Conservation (phyloP, 2,329 filamentous ascomycete species). For the Cladorrhinum sp. region DNA sequence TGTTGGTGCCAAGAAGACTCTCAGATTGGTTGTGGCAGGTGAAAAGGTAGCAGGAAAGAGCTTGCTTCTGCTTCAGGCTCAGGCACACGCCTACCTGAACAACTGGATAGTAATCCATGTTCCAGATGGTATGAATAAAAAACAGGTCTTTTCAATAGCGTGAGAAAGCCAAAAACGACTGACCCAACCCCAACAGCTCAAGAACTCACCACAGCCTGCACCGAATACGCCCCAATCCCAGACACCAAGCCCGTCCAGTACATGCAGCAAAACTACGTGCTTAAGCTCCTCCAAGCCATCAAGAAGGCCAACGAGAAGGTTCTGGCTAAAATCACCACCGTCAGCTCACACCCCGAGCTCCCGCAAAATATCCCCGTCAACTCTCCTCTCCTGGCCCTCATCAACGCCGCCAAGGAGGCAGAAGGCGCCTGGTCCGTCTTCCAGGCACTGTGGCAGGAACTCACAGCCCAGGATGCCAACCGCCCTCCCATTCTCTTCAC, state of each 20-base stretch:
- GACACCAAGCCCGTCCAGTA: slow-evolving; percentile 60
- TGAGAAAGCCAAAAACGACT: too few species aligned
- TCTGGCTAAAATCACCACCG: slow-evolving; percentile 51
- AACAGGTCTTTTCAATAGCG: neutral
- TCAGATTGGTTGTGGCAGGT: slow-evolving; percentile 69
- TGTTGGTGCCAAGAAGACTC: slow-evolving; percentile 50
- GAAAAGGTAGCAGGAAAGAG: slow-evolving; percentile 80
- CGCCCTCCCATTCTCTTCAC: slow-evolving; percentile 65
- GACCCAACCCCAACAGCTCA: slow-evolving; percentile 55
- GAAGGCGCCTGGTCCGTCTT: slow-evolving; percentile 80
- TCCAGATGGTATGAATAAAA: slow-evolving; percentile 65
- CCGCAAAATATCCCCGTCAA: slow-evolving; percentile 52
- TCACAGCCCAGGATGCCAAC: slow-evolving; percentile 45
- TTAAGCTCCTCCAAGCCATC: slow-evolving; percentile 71
- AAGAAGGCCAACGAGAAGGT: slow-evolving; percentile 67
- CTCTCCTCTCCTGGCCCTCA: slow-evolving; percentile 65
- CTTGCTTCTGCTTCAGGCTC: slow-evolving; percentile 76
- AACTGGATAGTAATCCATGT: slow-evolving; percentile 87
- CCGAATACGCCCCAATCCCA: slow-evolving; percentile 71
- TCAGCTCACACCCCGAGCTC: slow-evolving; percentile 43
- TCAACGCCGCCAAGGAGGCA: slow-evolving; percentile 67
- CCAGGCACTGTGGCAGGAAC: slow-evolving; percentile 75
- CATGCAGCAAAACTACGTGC: slow-evolving; percentile 73
- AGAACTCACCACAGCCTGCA: slow-evolving; percentile 76
- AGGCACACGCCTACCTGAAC: slow-evolving; percentile 76